Percentiles rank a stretch among this genome's conserved stretches.
Evolutionary conservation across 768 basidiomycete species (phyloP).

Genomic region (Mycena vitilis): DNA sequence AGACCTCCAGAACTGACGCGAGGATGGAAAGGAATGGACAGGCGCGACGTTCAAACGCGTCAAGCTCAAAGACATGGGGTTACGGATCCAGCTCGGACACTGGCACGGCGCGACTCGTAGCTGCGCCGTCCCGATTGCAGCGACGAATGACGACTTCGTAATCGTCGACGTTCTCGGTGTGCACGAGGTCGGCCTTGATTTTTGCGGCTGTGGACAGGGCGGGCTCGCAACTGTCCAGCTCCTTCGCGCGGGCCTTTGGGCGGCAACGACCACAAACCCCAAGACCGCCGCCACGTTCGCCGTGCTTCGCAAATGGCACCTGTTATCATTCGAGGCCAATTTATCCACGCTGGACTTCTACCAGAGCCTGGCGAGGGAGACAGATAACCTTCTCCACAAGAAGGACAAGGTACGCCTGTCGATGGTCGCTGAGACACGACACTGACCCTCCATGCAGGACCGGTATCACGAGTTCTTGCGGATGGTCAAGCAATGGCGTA

Average conservation of each 20-base stretch:
- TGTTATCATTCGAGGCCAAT: too few species aligned
- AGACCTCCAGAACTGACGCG: background rate
- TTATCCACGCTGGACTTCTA: too few species aligned
- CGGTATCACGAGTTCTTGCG: conserved; percentile 36
- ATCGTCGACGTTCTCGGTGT: background rate
- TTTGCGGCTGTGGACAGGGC: background rate
- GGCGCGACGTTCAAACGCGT: conserved; percentile 5
- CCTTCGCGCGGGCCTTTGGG: too few species aligned
- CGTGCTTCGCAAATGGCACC: too few species aligned
- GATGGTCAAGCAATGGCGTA: conserved; percentile 31
- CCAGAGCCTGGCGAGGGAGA: background rate
- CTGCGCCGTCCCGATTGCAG: conserved; percentile 5
- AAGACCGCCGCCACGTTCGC: too few species aligned
- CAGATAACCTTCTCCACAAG: conserved; percentile 20
- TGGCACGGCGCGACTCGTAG: background rate
- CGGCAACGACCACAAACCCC: too few species aligned
- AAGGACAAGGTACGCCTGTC: background rate
- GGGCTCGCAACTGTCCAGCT: background rate
- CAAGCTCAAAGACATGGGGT: conserved; percentile 23
- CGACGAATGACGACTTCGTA: conserved; percentile 14
- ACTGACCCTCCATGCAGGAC: conserved; percentile 14
- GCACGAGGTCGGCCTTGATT: background rate
- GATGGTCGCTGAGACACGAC: background rate
- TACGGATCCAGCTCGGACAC: conserved; percentile 32
- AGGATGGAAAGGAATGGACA: conserved; percentile 31